A percentile compares a stretch with the other conserved stretches of the same genome.
Evolutionary conservation across 768 basidiomycete species (phyloP).

Genomic region (Hemileccinum impolitum): DNA sequence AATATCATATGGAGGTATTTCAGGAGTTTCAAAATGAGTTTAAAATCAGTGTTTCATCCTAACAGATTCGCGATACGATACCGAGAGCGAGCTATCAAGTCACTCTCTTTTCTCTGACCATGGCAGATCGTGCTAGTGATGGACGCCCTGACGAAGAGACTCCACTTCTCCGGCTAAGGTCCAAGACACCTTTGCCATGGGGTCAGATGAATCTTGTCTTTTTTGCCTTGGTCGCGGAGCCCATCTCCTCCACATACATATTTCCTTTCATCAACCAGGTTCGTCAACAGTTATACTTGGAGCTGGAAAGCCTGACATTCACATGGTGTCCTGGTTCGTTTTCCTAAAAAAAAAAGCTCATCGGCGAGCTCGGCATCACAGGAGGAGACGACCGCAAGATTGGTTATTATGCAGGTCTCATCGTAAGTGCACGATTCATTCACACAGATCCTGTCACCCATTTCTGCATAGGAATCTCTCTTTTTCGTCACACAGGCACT

Average conservation of each 20-base stretch:
- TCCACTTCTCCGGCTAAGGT: slow-evolving; percentile 37
- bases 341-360: slow-evolving; percentile 38
- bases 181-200: slow-evolving; percentile 48
- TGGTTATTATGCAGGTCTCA: slow-evolving; percentile 64
- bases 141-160: slow-evolving; percentile 44
- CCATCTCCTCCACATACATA: slow-evolving; percentile 52
- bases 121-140: slow-evolving; percentile 36
- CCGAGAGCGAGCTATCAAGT: not conserved
- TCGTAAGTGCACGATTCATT: slow-evolving; percentile 36
- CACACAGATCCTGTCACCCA: not conserved
- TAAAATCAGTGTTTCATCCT: too few relatives aligned
- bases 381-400: slow-evolving; percentile 63
- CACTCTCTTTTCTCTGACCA: not conserved
- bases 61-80: slow-evolving; percentile 28
- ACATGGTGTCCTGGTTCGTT: not conserved
- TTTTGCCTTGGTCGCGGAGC: slow-evolving; percentile 51
- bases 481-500: slow-evolving; percentile 57
- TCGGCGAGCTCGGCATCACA: slow-evolving; percentile 58
- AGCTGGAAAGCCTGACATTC: not conserved
- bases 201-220: slow-evolving; percentile 46
- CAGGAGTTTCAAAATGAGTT: slow-evolving; percentile 16
- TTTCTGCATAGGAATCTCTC: slow-evolving; percentile 47
- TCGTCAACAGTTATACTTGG: not conserved
- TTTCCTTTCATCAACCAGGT: slow-evolving; percentile 65
- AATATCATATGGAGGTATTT: too few relatives aligned